Evolutionary conservation across 139 green algal species (phyloP).

Genomic region (Chlorella sp.): DNA sequence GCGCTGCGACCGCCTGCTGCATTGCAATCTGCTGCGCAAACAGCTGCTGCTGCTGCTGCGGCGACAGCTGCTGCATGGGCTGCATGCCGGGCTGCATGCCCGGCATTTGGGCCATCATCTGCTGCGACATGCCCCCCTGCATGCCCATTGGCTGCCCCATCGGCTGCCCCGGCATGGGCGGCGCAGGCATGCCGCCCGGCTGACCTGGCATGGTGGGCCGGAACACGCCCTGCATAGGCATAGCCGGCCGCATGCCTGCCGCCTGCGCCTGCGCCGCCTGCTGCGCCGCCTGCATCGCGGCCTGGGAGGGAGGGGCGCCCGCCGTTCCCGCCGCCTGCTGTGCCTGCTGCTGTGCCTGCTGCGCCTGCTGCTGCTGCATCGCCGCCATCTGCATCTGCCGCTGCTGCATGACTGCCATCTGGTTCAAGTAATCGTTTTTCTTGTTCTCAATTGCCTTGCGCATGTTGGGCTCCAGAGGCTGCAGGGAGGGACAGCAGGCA

Average conservation of each 20-base stretch:
- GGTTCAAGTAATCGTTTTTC: constrained; percentile 26
- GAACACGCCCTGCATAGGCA: background rate
- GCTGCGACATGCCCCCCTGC: constrained; percentile 20
- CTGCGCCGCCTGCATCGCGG: constrained; percentile 39
- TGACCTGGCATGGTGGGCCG: constrained; percentile 21
- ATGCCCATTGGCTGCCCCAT: background rate
- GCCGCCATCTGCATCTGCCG: background rate
- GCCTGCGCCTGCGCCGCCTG: constrained; percentile 33
- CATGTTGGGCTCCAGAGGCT: constrained; percentile 33
- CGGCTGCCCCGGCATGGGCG: too few species aligned
- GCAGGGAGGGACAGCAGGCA: background rate
- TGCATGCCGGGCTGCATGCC: constrained; percentile 30
- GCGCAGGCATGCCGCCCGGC: background rate
- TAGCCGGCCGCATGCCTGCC: background rate
- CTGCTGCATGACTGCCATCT: constrained; percentile 34
- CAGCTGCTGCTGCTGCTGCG: background rate
- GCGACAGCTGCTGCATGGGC: constrained; percentile 6
- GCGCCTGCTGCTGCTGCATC: constrained; percentile 23
- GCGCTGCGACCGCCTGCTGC: constrained; percentile 15
- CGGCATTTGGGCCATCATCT: constrained; percentile 20
- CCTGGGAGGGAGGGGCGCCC: constrained; percentile 1
- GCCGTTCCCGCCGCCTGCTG: background rate
- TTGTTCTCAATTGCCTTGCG: constrained; percentile 45
- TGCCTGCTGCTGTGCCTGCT: constrained; percentile 6
- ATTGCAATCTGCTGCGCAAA: background rate